A percentile compares a stretch with the other conserved stretches of the same genome.
Evolutionary conservation across 2,329 filamentous ascomycete genomes (phyloP).

Genomic region (Cercospora berteroae): DNA sequence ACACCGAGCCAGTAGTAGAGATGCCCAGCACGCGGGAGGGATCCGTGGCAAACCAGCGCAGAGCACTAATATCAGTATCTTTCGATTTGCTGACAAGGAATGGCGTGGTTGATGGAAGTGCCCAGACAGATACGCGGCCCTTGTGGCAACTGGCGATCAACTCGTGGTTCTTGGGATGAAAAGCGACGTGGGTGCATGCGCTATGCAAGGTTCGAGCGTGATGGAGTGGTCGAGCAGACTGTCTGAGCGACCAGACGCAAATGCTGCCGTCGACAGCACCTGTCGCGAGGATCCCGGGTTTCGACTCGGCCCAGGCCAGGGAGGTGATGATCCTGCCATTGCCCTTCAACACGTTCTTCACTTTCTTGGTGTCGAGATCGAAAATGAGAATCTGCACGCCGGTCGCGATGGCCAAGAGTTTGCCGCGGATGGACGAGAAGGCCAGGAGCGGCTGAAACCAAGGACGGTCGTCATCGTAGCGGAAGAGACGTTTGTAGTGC

Average conservation of each 20-base stretch:
- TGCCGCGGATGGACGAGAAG: constrained; percentile 20
- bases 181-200: constrained; percentile 22
- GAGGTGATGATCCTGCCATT: constrained; percentile 28
- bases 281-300: constrained; percentile 21
- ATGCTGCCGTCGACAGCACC: constrained; percentile 27
- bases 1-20: constrained; percentile 12
- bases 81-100: constrained; percentile 13
- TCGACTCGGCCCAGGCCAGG: constrained; percentile 19
- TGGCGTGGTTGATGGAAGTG: constrained; percentile 14
- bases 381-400: constrained; percentile 27
- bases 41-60: constrained; percentile 18
- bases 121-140: constrained; percentile 16
- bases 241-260: constrained; percentile 26
- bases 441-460: constrained; percentile 23
- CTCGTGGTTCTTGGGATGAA: constrained; percentile 14
- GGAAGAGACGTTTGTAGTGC: constrained; percentile 13
- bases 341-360: constrained; percentile 21
- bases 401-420: constrained; percentile 26
- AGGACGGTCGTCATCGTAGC: constrained; percentile 14
- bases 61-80: constrained; percentile 9
- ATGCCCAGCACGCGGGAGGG: constrained; percentile 15
- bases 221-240: constrained; percentile 21
- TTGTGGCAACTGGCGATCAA: constrained; percentile 20
- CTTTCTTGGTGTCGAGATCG: constrained; percentile 20
- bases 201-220: constrained; percentile 21